phyloP scores from a whole-genome alignment of 108 stramenopile genomes.

The Mediolabrus comicus region DNA sequence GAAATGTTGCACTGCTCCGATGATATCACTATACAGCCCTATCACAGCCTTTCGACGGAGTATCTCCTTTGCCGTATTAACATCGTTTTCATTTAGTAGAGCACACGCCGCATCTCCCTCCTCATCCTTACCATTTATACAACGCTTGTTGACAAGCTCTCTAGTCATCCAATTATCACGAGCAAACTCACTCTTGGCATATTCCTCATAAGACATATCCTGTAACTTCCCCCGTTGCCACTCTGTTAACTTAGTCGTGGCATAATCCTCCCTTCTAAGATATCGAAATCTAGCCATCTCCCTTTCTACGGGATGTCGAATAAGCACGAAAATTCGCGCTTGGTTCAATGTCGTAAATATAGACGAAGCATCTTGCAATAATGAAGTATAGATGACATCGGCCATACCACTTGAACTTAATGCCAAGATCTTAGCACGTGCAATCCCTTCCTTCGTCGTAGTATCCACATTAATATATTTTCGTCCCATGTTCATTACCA shows the following conservation, averaged over 20 bases:
- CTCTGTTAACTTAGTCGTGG: neutral
- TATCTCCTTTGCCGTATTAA: constrained; percentile 40
- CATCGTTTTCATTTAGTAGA: constrained; percentile 24
- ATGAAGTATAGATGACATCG: constrained; percentile 52
- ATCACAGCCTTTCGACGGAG: constrained; percentile 47
- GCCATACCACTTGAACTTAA: constrained; percentile 53
- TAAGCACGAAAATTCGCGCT: constrained; percentile 51
- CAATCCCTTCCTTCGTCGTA: constrained; percentile 52
- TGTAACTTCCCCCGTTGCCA: constrained; percentile 1
- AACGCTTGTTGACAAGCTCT: constrained; percentile 49
- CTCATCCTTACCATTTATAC: constrained; percentile 3
- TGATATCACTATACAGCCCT: constrained; percentile 41
- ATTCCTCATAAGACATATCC: constrained; percentile 26
- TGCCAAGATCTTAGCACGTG: constrained; percentile 48
- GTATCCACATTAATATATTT: constrained; percentile 52
- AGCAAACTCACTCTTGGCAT: constrained; percentile 27
- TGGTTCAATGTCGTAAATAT: constrained; percentile 48
- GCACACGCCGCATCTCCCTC: constrained; percentile 45
- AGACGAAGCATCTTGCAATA: constrained; percentile 50
- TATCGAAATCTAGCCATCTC: constrained; percentile 60
- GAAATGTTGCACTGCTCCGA: constrained; percentile 51
- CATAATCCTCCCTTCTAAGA: constrained; percentile 35
- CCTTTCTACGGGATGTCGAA: constrained; percentile 60
- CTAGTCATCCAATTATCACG: constrained; percentile 50
- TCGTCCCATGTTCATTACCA: neutral